Evolutionary conservation across 179 eudicot species (phyloP).

Genomic region (Vitellaria paradoxa): DNA sequence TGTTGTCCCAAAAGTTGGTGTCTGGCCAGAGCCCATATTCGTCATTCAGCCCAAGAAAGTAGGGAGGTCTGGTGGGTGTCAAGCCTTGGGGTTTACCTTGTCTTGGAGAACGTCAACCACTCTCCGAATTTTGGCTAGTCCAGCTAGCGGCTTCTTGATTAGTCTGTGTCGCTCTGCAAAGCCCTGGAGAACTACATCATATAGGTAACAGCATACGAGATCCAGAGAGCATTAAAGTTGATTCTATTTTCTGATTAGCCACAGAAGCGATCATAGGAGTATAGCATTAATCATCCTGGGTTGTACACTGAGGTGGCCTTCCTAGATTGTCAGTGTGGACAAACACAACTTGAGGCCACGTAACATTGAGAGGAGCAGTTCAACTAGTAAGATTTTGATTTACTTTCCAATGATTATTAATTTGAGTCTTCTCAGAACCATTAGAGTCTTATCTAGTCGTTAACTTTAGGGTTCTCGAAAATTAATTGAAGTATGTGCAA

Average conservation of each 20-base stretch:
- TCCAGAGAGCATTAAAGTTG: not conserved
- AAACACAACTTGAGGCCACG: no score
- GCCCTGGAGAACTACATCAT: conserved; percentile 10
- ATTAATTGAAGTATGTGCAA: no score
- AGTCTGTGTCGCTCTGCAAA: conserved; percentile 14
- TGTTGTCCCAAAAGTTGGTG: conserved; percentile 15
- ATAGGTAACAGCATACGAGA: conserved; percentile 8
- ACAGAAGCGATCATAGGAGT: conserved; percentile 4
- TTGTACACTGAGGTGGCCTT: conserved; percentile 11
- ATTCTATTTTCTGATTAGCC: not conserved
- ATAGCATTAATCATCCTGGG: conserved; percentile 15
- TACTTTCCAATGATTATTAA: no score
- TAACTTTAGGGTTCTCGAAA: no score
- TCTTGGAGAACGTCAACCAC: conserved; percentile 5
- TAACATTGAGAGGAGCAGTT: no score
- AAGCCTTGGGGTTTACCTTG: not conserved
- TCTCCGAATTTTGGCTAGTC: conserved; percentile 1
- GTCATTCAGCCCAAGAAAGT: conserved; percentile 14
- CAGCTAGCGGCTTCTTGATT: conserved; percentile 12
- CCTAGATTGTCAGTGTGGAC: conserved; percentile 5
- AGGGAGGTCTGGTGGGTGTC: conserved; percentile 11
- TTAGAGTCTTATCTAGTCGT: no score
- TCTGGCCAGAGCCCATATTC: conserved; percentile 20
- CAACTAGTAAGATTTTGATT: no score
- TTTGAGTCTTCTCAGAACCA: no score